Evolutionary conservation across 768 basidiomycete genomes (phyloP).

Genomic region (Boletales sp.): DNA sequence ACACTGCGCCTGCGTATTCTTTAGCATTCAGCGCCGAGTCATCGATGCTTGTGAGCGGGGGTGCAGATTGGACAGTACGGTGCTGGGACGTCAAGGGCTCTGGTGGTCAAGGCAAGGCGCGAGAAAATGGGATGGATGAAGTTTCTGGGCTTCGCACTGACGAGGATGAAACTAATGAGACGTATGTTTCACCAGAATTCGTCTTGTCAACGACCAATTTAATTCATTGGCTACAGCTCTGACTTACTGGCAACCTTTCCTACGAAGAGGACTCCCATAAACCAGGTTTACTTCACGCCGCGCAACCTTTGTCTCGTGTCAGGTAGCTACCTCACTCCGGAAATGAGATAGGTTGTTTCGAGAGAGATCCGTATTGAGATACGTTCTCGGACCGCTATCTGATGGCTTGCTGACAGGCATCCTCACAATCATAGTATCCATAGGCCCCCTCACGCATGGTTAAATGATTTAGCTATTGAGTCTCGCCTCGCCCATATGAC

Average conservation of each 20-base stretch:
- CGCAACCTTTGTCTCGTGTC: conserved; percentile 90
- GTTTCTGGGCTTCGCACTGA: conserved; percentile 31
- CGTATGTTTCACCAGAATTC: conserved; percentile 46
- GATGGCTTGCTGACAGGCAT: neutral
- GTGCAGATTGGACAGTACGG: conserved; percentile 94
- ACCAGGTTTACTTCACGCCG: conserved; percentile 90
- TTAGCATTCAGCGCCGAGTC: conserved; percentile 92
- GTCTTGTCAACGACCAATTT: neutral
- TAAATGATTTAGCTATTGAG: neutral
- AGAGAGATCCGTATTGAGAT: neutral
- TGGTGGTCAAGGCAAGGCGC: conserved; percentile 61
- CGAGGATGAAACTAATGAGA: conserved; percentile 59
- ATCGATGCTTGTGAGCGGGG: conserved; percentile 83
- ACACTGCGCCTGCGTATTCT: conserved; percentile 84
- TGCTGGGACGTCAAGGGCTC: conserved; percentile 93
- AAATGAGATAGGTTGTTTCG: conserved; percentile 37
- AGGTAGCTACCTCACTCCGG: conserved; percentile 66
- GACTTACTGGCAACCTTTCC: conserved; percentile 90
- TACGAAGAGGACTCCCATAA: conserved; percentile 93
- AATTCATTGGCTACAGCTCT: conserved; percentile 42
- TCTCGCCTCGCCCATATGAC: conserved; percentile 4
- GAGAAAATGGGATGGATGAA: conserved; percentile 50
- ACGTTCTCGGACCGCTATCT: neutral
- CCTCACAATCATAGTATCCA: neutral
- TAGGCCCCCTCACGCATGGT: neutral